Percentiles rank a stretch among this genome's conserved stretches.
phyloP scores from a whole-genome alignment of 2,329 filamentous ascomycete species.

The Coniochaeta ligniaria region DNA sequence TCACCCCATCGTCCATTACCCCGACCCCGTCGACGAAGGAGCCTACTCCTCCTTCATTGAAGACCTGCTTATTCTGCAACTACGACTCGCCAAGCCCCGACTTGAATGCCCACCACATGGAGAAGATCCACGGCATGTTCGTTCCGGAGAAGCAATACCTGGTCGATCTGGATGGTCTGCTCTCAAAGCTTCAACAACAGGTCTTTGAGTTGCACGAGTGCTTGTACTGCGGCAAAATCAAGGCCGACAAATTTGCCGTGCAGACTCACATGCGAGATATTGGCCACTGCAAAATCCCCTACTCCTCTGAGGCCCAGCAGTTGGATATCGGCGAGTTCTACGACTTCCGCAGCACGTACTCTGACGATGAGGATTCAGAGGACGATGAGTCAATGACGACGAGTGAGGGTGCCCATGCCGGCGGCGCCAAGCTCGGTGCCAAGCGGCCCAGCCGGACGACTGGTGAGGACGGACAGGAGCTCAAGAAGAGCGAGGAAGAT shows the following conservation, averaged over 20 bases:
- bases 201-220: conserved; percentile 78
- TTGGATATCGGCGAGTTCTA: conserved; percentile 94
- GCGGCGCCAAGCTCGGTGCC: conserved; percentile 64
- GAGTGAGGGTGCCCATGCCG: conserved; percentile 29
- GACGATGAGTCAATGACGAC: conserved; percentile 41
- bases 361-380: conserved; percentile 61
- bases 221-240: conserved; percentile 77
- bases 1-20: conserved; percentile 13
- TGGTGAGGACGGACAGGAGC: conserved; percentile 42
- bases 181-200: conserved; percentile 72
- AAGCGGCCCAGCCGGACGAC: conserved; percentile 46
- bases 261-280: conserved; percentile 98
- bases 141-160: conserved; percentile 85
- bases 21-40: conserved; percentile 18
- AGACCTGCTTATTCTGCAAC: conserved; percentile 85
- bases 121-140: conserved; percentile 89
- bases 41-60: conserved; percentile 34
- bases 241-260: conserved; percentile 69
- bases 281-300: conserved; percentile 94
- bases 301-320: conserved; percentile 80
- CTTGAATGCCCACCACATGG: conserved; percentile 85
- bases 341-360: conserved; percentile 93
- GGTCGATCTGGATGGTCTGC: conserved; percentile 71
- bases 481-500: conserved; percentile 54
- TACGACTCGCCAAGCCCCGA: conserved; percentile 67